Evolutionary conservation across 2,329 filamentous ascomycete species (phyloP).

Genomic region (Alternaria conjuncta): DNA sequence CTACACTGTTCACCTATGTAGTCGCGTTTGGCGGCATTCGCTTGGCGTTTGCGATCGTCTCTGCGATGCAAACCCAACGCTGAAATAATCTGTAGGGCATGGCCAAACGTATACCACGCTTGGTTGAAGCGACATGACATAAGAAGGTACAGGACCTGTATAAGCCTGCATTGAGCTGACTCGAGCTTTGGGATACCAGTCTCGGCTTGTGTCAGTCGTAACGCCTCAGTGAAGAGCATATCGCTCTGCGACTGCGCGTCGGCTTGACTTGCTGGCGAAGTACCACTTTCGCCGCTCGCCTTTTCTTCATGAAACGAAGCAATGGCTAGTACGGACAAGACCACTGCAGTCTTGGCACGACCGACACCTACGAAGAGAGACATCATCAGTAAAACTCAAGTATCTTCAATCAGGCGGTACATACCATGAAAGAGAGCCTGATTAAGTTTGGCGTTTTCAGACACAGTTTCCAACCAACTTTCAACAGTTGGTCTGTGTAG

Average conservation of each 20-base stretch:
- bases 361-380: conserved; percentile 26
- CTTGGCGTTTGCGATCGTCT: conserved; percentile 37
- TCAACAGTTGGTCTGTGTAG: conserved; percentile 61
- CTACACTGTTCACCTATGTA: conserved; percentile 60
- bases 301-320: conserved; percentile 56
- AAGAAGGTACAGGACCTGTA: conserved; percentile 64
- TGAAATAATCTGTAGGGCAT: conserved; percentile 59
- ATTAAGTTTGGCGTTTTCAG: conserved; percentile 14
- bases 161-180: conserved; percentile 61
- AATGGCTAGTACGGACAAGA: conserved; percentile 52
- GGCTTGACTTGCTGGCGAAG: conserved; percentile 35
- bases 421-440: conserved; percentile 50
- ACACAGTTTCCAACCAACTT: conserved; percentile 47
- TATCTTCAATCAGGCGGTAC: background rate
- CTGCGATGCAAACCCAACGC: conserved; percentile 52
- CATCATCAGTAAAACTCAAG: background rate
- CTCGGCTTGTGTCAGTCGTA: conserved; percentile 52
- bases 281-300: conserved; percentile 28
- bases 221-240: conserved; percentile 50
- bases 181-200: conserved; percentile 61
- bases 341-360: conserved; percentile 52
- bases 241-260: conserved; percentile 42
- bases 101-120: conserved; percentile 66
- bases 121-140: conserved; percentile 65
- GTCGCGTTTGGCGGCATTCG: conserved; percentile 32